Evolutionary conservation across 305 asterid genomes (phyloP), one percentile per base, ranked within the genome.

Genomic region (Fraxinus paxiana): DNA sequence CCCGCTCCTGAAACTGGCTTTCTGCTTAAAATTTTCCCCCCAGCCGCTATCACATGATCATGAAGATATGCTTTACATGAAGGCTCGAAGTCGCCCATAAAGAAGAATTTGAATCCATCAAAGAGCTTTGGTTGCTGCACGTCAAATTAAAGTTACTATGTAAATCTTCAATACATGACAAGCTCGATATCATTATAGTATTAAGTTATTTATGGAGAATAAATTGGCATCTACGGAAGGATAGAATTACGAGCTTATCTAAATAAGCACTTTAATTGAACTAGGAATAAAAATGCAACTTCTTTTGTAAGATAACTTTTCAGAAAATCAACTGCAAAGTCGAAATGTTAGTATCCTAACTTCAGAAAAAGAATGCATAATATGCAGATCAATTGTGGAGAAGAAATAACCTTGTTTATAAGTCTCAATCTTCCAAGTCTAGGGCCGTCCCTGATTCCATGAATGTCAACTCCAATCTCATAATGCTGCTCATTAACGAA

Each of bases 91-190:
- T 90, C 92, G 4, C 93, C 93, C 88, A 83, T 87, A 88, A 96
- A 91, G 85, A 85, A 94, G 88, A 96, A 94, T 22, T 84, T 69
- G 88, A 28, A 87, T 72, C 93, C 95, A 83, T 78, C 85, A 77
- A 96, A 92, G 72, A 94, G 97, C 89, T 90, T 96, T n/a, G 97
- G 93, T 86, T 88, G 87, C 99, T 96, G 95, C 93, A 88, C 82
- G 76, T 70, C 82, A 83, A 65, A 51, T 22, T 6, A 17, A 51
- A 20, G 18, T 24, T 30, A 34, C 61, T 26, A 7, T 2, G 20
- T 12, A 75, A 30, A 79, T 46, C 79, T 71, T 5, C 77, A n/a
- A 20, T 13, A 69, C 74, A 10, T 28, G 37, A 67, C 37, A 26
- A 24, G 7, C 35, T 26, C 30, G 8, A 26, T 1, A 65, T 26